phyloP scores from a whole-genome alignment of 352 stramenopile genomes.

The Globisporangium mamillatum region DNA sequence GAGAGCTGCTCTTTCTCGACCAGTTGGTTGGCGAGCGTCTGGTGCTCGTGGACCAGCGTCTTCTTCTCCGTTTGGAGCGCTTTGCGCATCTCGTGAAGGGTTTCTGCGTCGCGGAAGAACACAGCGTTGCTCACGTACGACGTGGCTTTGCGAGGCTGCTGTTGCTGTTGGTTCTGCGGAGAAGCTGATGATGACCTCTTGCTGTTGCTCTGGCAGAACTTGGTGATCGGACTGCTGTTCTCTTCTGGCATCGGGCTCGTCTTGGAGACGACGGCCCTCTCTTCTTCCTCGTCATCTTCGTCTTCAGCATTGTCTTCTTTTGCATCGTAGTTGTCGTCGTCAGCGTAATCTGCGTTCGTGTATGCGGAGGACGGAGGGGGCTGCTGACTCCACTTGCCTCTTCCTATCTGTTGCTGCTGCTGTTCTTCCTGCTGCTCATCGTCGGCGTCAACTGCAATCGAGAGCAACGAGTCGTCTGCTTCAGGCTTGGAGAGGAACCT shows the following conservation, averaged over 20 bases:
- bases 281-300: slow-evolving; percentile 18
- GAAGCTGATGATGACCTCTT: background rate
- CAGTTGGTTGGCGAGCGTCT: slow-evolving; percentile 32
- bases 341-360: slow-evolving; percentile 11
- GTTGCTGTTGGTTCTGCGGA: slow-evolving; percentile 1
- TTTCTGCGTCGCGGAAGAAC: slow-evolving; percentile 63
- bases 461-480: background rate
- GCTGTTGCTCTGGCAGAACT: background rate
- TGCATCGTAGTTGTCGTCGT: slow-evolving; percentile 16
- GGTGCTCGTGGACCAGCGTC: slow-evolving; percentile 28
- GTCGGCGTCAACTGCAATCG: background rate
- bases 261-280: background rate
- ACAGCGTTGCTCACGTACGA: slow-evolving; percentile 27
- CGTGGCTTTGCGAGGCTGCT: slow-evolving; percentile 17
- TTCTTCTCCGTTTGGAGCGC: slow-evolving; percentile 40
- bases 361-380: slow-evolving; percentile 16
- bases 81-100: slow-evolving; percentile 36
- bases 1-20: slow-evolving; percentile 35
- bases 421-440: background rate
- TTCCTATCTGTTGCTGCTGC: background rate
- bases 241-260: background rate
- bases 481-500: slow-evolving; percentile 21
- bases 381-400: background rate
- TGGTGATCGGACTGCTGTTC: background rate
- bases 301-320: slow-evolving; percentile 26